phyloP scores from a whole-genome alignment of 805 yeast genomes.

The Saturnispora hagleri region DNA sequence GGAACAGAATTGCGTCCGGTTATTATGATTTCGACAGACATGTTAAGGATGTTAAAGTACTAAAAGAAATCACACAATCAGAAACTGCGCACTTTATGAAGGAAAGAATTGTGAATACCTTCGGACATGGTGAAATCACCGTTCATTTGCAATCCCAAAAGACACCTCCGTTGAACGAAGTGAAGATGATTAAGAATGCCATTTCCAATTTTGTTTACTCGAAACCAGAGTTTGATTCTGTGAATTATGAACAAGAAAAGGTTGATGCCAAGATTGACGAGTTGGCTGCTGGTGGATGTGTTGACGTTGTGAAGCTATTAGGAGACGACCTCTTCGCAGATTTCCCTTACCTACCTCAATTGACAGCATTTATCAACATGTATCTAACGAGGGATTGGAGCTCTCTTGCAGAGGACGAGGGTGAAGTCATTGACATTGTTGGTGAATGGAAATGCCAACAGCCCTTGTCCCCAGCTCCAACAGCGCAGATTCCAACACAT shows the following conservation, averaged over 20 bases:
- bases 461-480: conserved; percentile 52
- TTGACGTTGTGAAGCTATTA: conserved; percentile 12
- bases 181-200: conserved; percentile 20
- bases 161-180: conserved; percentile 16
- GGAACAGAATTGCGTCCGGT: conserved; percentile 64
- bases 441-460: conserved; percentile 49
- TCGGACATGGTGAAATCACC: conserved; percentile 34
- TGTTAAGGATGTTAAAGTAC: conserved; percentile 45
- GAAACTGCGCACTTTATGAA: conserved; percentile 35
- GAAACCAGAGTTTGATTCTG: conserved; percentile 19
- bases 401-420: conserved; percentile 10
- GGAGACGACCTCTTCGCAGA: conserved; percentile 14
- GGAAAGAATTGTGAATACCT: conserved; percentile 29
- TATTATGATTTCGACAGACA: conserved; percentile 64
- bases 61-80: conserved; percentile 43
- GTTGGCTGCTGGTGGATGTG: conserved; percentile 6
- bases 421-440: conserved; percentile 38
- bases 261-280: conserved; percentile 11
- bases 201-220: conserved; percentile 25
- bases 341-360: conserved; percentile 15
- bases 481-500: conserved; percentile 31
- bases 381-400: conserved; percentile 11
- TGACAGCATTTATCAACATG: neutral
- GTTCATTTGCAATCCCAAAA: conserved; percentile 57
- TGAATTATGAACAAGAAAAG: conserved; percentile 20